Evolutionary conservation across 2,329 filamentous ascomycete genomes (phyloP).

Genomic region (Alternaria sp.): DNA sequence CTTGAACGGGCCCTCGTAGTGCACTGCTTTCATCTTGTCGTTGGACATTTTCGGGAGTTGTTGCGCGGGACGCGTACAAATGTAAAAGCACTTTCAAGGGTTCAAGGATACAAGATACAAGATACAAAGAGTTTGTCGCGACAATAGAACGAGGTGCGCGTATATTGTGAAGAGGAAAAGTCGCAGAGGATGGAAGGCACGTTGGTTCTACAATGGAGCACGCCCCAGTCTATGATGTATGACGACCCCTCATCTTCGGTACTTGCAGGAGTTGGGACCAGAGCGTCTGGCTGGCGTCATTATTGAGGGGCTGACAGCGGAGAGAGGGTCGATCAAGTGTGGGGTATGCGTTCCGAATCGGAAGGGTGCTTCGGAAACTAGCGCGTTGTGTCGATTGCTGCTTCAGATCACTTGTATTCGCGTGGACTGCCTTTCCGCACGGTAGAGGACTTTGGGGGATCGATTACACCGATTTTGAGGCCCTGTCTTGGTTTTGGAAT

Average conservation of each 20-base stretch:
- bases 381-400: neutral
- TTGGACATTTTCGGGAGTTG: slow-evolving; percentile 11
- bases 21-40: slow-evolving; percentile 65
- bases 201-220: neutral
- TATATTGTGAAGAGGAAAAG: neutral
- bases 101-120: neutral
- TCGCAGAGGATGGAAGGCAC: too few species aligned
- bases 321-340: neutral
- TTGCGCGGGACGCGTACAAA: neutral
- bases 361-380: neutral
- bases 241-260: slow-evolving; percentile 5
- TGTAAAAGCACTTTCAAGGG: too few species aligned
- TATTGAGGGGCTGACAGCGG: slow-evolving; percentile 6
- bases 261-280: neutral
- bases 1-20: slow-evolving; percentile 67
- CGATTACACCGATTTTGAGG: neutral
- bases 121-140: neutral
- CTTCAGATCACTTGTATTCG: neutral
- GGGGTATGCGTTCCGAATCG: slow-evolving; percentile 7
- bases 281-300: slow-evolving; percentile 2
- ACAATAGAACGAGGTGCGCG: neutral
- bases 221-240: neutral
- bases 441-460: neutral
- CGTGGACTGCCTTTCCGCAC: neutral
- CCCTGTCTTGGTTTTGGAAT: fast-evolving